Conservation (phyloP, 2,329 filamentous ascomycete genomes). For the Nothophaeocryptopus gaeumannii region DNA sequence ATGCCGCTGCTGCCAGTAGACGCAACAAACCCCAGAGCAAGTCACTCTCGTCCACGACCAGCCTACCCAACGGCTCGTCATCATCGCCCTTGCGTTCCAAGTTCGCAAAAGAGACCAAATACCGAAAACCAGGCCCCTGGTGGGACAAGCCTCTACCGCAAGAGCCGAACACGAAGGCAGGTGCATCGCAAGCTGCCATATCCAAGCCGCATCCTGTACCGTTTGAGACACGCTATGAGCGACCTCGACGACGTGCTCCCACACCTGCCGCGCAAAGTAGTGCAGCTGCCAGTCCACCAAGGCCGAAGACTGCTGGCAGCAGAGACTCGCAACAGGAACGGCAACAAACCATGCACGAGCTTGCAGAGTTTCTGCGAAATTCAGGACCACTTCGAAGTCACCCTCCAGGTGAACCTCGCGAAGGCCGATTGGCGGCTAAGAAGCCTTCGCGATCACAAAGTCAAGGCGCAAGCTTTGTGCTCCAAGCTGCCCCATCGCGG, state of each 20-base stretch:
- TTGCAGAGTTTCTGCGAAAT: constrained; percentile 25
- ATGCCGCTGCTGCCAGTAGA: constrained; percentile 78
- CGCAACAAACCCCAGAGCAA: constrained; percentile 48
- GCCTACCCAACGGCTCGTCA: neutral
- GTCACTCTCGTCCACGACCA: constrained; percentile 13
- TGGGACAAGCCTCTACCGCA: constrained; percentile 24
- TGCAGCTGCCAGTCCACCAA: constrained; percentile 4
- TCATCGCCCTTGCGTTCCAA: constrained; percentile 18
- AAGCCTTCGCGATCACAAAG: constrained; percentile 18
- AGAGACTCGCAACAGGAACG: neutral
- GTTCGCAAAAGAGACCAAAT: constrained; percentile 13
- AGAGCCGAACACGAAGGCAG: constrained; percentile 11
- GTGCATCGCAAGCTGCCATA: constrained; percentile 13
- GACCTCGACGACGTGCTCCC: constrained; percentile 22
- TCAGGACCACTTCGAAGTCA: constrained; percentile 27
- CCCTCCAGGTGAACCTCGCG: constrained; percentile 19
- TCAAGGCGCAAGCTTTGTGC: constrained; percentile 3
- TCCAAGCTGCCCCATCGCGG: neutral
- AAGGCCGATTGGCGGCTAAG: neutral
- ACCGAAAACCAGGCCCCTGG: constrained; percentile 17
- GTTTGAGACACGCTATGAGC: constrained; percentile 23
- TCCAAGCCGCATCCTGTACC: constrained; percentile 25
- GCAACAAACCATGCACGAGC: constrained; percentile 18
- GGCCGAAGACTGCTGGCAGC: constrained; percentile 18
- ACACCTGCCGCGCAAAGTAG: constrained; percentile 12